Evolutionary conservation across 2,329 filamentous ascomycete genomes (phyloP), one percentile per base, ranked within the genome.

Genomic region (Ophiosphaerella narmari): DNA sequence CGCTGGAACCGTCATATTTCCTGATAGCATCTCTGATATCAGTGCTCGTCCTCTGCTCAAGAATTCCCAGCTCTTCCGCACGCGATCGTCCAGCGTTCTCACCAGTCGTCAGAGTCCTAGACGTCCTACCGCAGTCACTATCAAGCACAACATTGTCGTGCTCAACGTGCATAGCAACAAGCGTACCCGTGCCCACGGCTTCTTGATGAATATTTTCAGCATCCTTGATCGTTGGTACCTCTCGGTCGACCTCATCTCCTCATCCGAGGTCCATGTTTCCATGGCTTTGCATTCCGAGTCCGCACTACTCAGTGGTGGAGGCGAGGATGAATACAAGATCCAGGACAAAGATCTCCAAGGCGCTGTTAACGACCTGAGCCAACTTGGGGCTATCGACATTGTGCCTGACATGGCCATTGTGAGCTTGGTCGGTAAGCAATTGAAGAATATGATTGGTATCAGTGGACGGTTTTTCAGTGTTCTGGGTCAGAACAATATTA

Each of bases 161-260:
- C 90, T 99, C 67, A 99, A 99, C 75, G 91, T 99, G 39, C 93
- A 97, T 80, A 96, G 90, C 46, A 97, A 99, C 79, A 96, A 96
- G 78, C 87, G 93, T 57, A 95, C 93, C 7, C 89, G 96, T 57
- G 95, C 93, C 0, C 94, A 97, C 72, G 93, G 92, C 37, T 99
- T 99, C 77, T 89, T 99, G 66, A 93, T 92, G 42, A 88, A 88
- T 54, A 94, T 99, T 14, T 99, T 99, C 73, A 88, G 86, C 52
- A 94, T 96, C 51, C 82, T 99, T 37, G 90, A 97, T 75, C 86
- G 85, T 64, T 87, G 91, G 78, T 85, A 88, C 61, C 83, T 99
- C 51, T 95, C 90, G 0, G 94, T 99, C 40, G 94, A 99, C 72
- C 83, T 99, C 59, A 97, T 99, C 71, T 96, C 93, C 39, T 96